Base-by-base conservation (phyloP, 805 yeast genomes). In the Candida chilensis region DNA sequence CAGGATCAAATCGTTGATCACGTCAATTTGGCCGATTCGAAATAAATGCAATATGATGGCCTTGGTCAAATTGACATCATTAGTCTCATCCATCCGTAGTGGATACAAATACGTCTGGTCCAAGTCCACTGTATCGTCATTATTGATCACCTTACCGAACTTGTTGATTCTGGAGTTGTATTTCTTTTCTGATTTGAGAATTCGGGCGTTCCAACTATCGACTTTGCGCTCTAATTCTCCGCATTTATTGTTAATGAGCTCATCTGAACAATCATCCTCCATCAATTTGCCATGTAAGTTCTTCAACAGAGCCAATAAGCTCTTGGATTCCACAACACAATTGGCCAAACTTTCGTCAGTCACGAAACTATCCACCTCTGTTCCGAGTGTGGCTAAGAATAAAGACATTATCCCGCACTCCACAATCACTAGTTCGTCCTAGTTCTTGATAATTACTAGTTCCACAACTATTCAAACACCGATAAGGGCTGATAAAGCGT, bases 21-120 rank as follows among this genome's bases (percentile, higher is more conserved):
- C 38, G 2, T 42, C 50, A 32, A 54, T 50, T 12, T 48, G 39
- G 1, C 58, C 59, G 12, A 44, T 44, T 25, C 57, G 33, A 17
- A 55, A 27, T 14, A 55, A 34, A 35, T 55, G 57, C 46, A 52
- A 43, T 5, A 47, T 38, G 9, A 55, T 42, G 3, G 59, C 44
- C 16, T 54, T 36, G 17, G 45, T 25, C 25, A 51, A 60, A 33
- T 47, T 41, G 3, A 37, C 37, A 29, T 45, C 43, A 37, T 40
- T 30, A 3, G 38, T 40, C 5, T 49, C 43, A 10, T 65, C 61
- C 2, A 57, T 47, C 4, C 49, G 51, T 20, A 33, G 10, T 29
- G 35, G 24, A 36, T 36, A 32, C 22, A 32, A 4, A 35, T 16
- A 24, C 29, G 11, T 15, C 35, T 26, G 24, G 16, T 43, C 40